phyloP scores from a whole-genome alignment of 2,329 filamentous ascomycete genomes.

The Pezicula carpinea region DNA sequence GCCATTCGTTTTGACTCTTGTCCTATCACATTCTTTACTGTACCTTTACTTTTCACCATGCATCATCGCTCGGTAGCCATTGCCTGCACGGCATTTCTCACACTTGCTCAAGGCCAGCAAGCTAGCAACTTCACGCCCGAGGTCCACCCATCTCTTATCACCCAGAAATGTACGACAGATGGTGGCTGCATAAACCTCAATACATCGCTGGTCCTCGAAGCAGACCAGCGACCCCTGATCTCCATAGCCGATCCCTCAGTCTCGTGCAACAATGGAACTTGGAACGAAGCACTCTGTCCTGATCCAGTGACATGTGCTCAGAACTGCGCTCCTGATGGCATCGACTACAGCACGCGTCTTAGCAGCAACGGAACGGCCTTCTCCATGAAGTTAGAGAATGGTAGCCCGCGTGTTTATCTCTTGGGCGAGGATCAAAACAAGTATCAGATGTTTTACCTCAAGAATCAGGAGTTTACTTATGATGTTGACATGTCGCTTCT shows the following conservation, averaged over 20 bases:
- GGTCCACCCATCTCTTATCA: neutral
- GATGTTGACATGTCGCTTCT: constrained; percentile 65
- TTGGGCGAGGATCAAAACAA: constrained; percentile 33
- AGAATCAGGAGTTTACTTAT: constrained; percentile 65
- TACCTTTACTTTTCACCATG: too few relatives aligned
- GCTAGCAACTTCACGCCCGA: constrained; percentile 31
- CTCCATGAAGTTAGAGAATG: neutral
- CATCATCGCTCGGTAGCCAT: too few relatives aligned
- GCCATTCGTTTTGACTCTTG: too few relatives aligned
- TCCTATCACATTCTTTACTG: too few relatives aligned
- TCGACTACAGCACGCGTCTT: constrained; percentile 33
- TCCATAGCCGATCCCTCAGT: constrained; percentile 26
- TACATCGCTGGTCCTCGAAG: constrained; percentile 43
- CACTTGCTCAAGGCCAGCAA: constrained; percentile 32
- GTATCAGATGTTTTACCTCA: constrained; percentile 60
- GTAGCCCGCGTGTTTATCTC: constrained; percentile 23
- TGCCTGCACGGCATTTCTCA: too few relatives aligned
- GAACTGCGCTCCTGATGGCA: constrained; percentile 46
- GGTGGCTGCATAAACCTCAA: constrained; percentile 40
- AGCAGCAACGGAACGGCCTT: neutral
- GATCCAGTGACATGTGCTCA: constrained; percentile 36
- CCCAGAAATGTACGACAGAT: constrained; percentile 37
- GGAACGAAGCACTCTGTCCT: constrained; percentile 36
- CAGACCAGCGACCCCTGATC: constrained; percentile 53
- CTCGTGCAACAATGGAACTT: constrained; percentile 32